These are phyloP conservation scores for Apiotrichum domesticum DNA, from an alignment of 1,284 basidiomycete genomes.

Conservation along the genomic window DNA sequence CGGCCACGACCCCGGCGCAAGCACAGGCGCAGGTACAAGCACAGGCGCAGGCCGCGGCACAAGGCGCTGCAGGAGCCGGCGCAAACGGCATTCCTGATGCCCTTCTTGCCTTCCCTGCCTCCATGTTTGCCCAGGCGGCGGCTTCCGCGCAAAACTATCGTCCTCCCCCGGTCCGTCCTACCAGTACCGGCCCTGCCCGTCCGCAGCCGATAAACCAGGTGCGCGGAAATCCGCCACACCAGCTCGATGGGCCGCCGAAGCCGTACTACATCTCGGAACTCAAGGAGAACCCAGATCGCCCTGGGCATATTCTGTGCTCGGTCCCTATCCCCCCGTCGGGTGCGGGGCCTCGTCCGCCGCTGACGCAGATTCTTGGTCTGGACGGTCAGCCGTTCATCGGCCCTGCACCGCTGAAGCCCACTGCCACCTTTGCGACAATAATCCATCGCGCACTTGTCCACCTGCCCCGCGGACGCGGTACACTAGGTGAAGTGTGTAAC, in stretches of 20 bases:
- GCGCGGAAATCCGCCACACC: slow-evolving; percentile 5
- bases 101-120: neutral
- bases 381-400: slow-evolving; percentile 46
- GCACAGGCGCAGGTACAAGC: neutral
- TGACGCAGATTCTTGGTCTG: slow-evolving; percentile 39
- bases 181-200: neutral
- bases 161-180: neutral
- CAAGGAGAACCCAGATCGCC: slow-evolving; percentile 36
- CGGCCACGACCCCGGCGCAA: too few relatives aligned
- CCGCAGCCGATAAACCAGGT: slow-evolving; percentile 7
- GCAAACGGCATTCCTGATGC: neutral
- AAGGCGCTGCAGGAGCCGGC: too few relatives aligned
- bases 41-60: neutral
- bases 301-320: slow-evolving; percentile 42
- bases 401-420: slow-evolving; percentile 45
- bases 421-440: slow-evolving; percentile 45
- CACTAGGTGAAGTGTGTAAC: slow-evolving; percentile 81
- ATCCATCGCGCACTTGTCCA: slow-evolving; percentile 43
- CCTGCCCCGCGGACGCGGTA: slow-evolving; percentile 63
- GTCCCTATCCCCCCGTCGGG: slow-evolving; percentile 44
- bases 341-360: slow-evolving; percentile 41
- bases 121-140: neutral
- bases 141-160: neutral
- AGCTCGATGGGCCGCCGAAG: slow-evolving; percentile 24
- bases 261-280: slow-evolving; percentile 43